phyloP scores from a whole-genome alignment of 1,139 yeast genomes.

The Yamadazyma oceani region DNA sequence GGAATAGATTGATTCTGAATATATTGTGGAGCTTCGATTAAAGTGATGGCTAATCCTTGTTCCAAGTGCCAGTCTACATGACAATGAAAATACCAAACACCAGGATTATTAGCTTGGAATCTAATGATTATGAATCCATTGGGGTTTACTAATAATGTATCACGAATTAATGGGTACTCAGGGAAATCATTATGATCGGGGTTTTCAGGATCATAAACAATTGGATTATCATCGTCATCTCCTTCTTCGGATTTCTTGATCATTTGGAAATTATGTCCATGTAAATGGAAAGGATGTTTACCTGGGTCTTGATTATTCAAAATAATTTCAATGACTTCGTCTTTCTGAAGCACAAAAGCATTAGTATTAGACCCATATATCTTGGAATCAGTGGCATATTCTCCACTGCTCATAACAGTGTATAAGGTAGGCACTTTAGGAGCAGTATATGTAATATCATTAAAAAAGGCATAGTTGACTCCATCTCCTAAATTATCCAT shows the following conservation, averaged over 20 bases:
- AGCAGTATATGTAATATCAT: conserved; percentile 69
- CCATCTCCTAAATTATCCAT: conserved; percentile 85
- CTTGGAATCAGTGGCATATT: conserved; percentile 40
- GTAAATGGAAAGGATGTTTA: conserved; percentile 86
- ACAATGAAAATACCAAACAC: conserved; percentile 67
- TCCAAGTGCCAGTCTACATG: conserved; percentile 66
- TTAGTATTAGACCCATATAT: conserved; percentile 77
- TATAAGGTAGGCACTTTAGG: conserved; percentile 84
- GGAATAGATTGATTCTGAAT: conserved; percentile 58
- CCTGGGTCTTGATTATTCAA: conserved; percentile 74
- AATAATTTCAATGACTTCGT: conserved; percentile 66
- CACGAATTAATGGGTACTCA: conserved; percentile 65
- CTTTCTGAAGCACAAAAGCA: conserved; percentile 66
- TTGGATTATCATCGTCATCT: conserved; percentile 36
- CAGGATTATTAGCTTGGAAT: conserved; percentile 60
- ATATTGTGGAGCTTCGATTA: conserved; percentile 53
- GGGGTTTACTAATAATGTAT: conserved; percentile 63
- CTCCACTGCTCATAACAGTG: conserved; percentile 71
- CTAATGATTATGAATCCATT: conserved; percentile 65
- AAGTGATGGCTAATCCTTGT: conserved; percentile 55
- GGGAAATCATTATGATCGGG: conserved; percentile 35
- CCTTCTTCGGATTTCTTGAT: conserved; percentile 40
- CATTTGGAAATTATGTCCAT: conserved; percentile 74
- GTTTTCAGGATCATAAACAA: conserved; percentile 35
- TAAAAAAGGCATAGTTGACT: conserved; percentile 87